Evolutionary conservation across 2,329 filamentous ascomycete genomes (phyloP), one percentile per base, ranked within the genome.

Genomic region (Penicillium sp.): DNA sequence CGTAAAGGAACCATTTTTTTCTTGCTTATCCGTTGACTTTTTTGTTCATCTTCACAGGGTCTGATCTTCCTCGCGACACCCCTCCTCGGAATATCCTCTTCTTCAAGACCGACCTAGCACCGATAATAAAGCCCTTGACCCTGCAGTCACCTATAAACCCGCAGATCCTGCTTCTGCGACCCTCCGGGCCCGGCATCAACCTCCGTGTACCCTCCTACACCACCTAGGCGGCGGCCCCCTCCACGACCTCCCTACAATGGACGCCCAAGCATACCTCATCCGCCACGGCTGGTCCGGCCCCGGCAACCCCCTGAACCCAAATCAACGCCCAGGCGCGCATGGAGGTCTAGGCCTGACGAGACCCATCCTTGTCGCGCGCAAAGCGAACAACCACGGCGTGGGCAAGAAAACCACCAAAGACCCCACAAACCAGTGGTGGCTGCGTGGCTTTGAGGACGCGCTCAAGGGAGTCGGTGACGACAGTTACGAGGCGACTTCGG

Each of bases 371-470:
- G 82, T 96, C 51, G 85, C 88, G 53, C 87, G 89, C 64, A 95
- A 95, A 73, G 81, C 86, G 63, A 88, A 95, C 71, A 76, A 87
- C 82, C 80, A 89, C 48, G 93, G 93, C 23, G 78, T 97, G 5
- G 93, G 93, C 49, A 85, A 89, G 68, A 90, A 89, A 70, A 83
- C 83, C 60, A 81, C 81, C 51, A 72, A 77, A 51, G 79, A 79
- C 26, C 78, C 82, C 29, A 79, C 81, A 52, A 93, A 96, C 68
- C 91, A 96, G 70, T 99, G 94, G 94, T 99, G 94, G 94, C 81
- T 96, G 73, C 87, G 90, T 53, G 94, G 94, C 10, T 96, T 96
- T 62, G 93, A 97, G 73, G 86, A 91, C 69, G 91, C 92, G 51
- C 77, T 96, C 59, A 88, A 94, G 71, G 88, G 87, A 4, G 80